phyloP scores from a whole-genome alignment of 2,329 filamentous ascomycete species.

The Nemania diffusa region DNA sequence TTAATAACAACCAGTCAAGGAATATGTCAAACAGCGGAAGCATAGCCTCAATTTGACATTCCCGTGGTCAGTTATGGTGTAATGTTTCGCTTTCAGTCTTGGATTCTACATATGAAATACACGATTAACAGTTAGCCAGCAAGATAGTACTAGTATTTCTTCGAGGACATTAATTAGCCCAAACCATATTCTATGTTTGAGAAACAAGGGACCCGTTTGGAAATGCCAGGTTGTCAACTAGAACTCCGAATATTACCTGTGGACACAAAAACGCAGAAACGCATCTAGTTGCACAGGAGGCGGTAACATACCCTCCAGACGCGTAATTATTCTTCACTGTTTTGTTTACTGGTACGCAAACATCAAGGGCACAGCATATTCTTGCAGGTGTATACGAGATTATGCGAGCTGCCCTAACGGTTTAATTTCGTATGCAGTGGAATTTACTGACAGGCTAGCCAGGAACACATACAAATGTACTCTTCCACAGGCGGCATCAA shows the following conservation, averaged over 20 bases:
- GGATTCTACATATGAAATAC: not conserved
- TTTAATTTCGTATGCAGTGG: not conserved
- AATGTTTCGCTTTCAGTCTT: not conserved
- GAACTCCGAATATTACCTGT: not conserved
- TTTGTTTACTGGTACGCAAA: not conserved
- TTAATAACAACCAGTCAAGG: not conserved
- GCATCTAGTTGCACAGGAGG: conserved; percentile 1
- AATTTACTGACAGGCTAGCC: not conserved
- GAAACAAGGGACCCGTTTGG: not conserved
- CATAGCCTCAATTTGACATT: not conserved
- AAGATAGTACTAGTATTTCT: not conserved
- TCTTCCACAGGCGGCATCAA: not conserved
- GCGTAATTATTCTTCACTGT: not conserved
- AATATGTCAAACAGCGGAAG: not conserved
- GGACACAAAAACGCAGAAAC: not conserved
- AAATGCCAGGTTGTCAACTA: not conserved
- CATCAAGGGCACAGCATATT: not conserved
- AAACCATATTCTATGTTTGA: not conserved
- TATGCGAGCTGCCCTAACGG: not conserved
- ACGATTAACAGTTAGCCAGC: not conserved
- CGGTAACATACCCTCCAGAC: conserved; percentile 2
- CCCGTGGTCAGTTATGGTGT: not conserved
- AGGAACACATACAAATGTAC: not conserved
- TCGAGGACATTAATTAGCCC: not conserved
- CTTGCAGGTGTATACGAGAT: not conserved